Percentiles rank a stretch among this genome's conserved stretches.
Conservation (phyloP, 2,329 filamentous ascomycete species). For the Aspergillus aculeatinus region DNA sequence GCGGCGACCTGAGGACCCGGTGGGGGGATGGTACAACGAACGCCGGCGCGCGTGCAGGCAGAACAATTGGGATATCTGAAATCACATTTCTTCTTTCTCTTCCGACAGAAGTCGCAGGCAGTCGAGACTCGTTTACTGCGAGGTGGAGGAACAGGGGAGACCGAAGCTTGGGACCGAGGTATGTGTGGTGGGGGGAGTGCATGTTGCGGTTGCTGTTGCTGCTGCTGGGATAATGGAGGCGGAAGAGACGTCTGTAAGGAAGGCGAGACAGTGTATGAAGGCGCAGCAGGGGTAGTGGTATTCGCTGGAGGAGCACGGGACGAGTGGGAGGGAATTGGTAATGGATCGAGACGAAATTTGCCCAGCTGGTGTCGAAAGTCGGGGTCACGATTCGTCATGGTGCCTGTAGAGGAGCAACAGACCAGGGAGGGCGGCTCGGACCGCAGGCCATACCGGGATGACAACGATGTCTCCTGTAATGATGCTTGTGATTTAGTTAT, state of each 20-base stretch:
- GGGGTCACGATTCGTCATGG: constrained; percentile 24
- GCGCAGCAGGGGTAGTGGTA: not conserved
- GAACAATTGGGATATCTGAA: constrained; percentile 44
- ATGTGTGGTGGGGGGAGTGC: not conserved
- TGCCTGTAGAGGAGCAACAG: constrained; percentile 12
- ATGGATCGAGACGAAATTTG: constrained; percentile 23
- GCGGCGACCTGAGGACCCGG: constrained; percentile 39
- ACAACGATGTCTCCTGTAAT: not conserved
- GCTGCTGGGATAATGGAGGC: not conserved
- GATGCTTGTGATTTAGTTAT: not conserved
- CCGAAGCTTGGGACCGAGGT: constrained; percentile 5
- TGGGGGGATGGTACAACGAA: constrained; percentile 41
- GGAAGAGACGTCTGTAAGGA: not conserved
- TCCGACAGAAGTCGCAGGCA: constrained; percentile 43
- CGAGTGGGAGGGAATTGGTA: constrained; percentile 1
- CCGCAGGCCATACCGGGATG: constrained; percentile 30
- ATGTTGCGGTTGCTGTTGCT: not conserved
- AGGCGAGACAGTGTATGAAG: not conserved
- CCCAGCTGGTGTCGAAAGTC: constrained; percentile 26
- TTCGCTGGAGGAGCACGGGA: not conserved
- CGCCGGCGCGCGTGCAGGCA: constrained; percentile 41
- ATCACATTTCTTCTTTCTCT: constrained; percentile 44
- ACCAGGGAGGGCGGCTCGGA: constrained; percentile 28
- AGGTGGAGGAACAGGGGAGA: constrained; percentile 8
- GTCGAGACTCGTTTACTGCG: constrained; percentile 41